Conservation (phyloP, 2,329 filamentous ascomycete species). For the Fusarium solani-melongenae region DNA sequence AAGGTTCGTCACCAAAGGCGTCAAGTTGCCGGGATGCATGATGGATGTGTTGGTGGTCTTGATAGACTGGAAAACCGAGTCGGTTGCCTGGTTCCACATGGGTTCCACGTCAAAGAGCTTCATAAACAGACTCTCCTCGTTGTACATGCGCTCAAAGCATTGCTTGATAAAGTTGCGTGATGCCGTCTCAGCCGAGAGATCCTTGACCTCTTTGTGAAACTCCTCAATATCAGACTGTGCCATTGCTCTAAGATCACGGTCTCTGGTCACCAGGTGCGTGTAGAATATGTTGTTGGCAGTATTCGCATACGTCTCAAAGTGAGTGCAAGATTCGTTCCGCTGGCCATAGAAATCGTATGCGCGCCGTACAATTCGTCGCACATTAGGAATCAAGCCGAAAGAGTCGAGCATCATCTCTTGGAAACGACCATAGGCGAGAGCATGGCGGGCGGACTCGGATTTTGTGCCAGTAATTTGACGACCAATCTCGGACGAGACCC, state of each 20-base stretch:
- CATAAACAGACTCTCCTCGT: slow-evolving; percentile 64
- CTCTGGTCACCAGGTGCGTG: slow-evolving; percentile 63
- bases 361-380: slow-evolving; percentile 62
- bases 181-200: slow-evolving; percentile 63
- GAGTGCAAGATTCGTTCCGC: slow-evolving; percentile 54
- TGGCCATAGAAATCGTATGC: slow-evolving; percentile 65
- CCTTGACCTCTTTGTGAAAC: slow-evolving; percentile 65
- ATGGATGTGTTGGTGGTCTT: slow-evolving; percentile 62
- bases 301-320: slow-evolving; percentile 64
- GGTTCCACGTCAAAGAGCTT: slow-evolving; percentile 68
- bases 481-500: slow-evolving; percentile 64
- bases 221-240: slow-evolving; percentile 65
- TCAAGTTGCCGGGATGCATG: slow-evolving; percentile 65
- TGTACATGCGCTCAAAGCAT: slow-evolving; percentile 67
- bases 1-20: slow-evolving; percentile 61
- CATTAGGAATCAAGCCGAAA: slow-evolving; percentile 66
- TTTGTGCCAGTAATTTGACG: slow-evolving; percentile 65
- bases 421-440: slow-evolving; percentile 69
- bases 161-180: slow-evolving; percentile 70
- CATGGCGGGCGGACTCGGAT: slow-evolving; percentile 69
- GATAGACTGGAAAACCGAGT: slow-evolving; percentile 63
- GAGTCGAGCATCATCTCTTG: slow-evolving; percentile 68
- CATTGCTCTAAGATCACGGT: slow-evolving; percentile 64
- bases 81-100: slow-evolving; percentile 60
- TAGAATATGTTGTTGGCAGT: slow-evolving; percentile 66